Evolutionary conservation across 2,329 filamentous ascomycete species (phyloP).

Genomic region (Aspergillus pseudoterreus): DNA sequence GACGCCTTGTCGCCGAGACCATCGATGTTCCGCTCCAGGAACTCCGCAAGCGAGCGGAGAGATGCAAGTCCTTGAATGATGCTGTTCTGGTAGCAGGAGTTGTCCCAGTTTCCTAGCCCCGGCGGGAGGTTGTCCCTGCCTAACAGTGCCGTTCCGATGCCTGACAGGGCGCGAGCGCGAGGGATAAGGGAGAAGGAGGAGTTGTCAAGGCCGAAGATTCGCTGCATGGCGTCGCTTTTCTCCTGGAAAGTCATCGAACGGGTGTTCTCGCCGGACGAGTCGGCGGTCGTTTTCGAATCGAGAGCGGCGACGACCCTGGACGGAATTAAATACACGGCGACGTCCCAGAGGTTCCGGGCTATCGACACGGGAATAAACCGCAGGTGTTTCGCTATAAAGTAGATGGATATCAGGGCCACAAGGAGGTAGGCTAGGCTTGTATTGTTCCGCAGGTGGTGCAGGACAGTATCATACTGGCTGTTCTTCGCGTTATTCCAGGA

Average conservation of each 20-base stretch:
- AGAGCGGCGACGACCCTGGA: conserved; percentile 41
- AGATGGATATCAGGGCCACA: conserved; percentile 25
- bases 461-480: conserved; percentile 32
- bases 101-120: conserved; percentile 86
- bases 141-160: conserved; percentile 46
- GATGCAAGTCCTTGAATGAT: conserved; percentile 82
- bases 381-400: conserved; percentile 29
- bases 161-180: conserved; percentile 53
- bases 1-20: conserved; percentile 33
- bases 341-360: conserved; percentile 34
- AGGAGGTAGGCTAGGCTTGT: conserved; percentile 27
- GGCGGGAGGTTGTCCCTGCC: conserved; percentile 38
- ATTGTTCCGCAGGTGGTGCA: conserved; percentile 25
- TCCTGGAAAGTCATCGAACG: conserved; percentile 36
- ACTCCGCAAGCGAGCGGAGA: conserved; percentile 64
- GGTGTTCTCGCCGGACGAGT: conserved; percentile 40
- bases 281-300: conserved; percentile 49
- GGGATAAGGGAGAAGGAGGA: conserved; percentile 58
- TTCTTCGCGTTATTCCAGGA: conserved; percentile 22
- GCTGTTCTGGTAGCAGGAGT: conserved; percentile 97
- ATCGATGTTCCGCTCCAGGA: conserved; percentile 51
- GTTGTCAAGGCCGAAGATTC: conserved; percentile 59
- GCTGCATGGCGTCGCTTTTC: conserved; percentile 64
- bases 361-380: conserved; percentile 26
- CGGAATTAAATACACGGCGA: conserved; percentile 37